Base-by-base conservation (phyloP, 768 basidiomycete genomes). In the Lactarius indigo region DNA sequence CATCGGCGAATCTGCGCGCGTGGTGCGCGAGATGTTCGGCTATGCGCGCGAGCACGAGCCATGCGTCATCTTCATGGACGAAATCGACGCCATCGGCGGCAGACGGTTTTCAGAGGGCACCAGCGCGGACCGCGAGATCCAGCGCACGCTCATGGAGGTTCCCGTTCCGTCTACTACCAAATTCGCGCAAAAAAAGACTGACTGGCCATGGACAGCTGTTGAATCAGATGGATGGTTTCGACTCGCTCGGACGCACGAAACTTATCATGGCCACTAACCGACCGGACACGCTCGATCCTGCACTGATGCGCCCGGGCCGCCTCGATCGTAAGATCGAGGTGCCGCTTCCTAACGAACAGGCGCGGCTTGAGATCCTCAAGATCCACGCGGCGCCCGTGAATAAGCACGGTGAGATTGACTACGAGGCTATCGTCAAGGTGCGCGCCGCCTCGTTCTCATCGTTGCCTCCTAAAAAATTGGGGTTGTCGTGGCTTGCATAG, bases 241-340 rank as follows among this genome's bases (percentile, higher is more conserved):
- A 98, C 78, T 94, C 96, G 18, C 82, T 99, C 33, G 97, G 97
- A 55, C 83, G 82, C 70, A 98, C 96, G 39, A 98, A 98, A 78
- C 85, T 98, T 61, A 99, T 99, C 76, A 98, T 98, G 94, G 97
- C 97, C n/a, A 99, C 97, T 30, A 99, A 98, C 81, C 84, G 97
- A 74, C 97, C 97, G 0, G 97, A 99, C 76, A 98, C 96, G 2
- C 86, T 98, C 39, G 97, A 98, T 78, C 97, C 97, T 17, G 96
- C 96, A 17, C 86, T 99, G 28, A 84, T 99, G 63, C 92, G 96
- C 62, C 96, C 96, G 9, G 97, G 97, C 55, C 90, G 97, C 61
- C 81, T 99, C 47, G 97, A 99, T 77, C 85, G 96, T 56, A 98
- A 98, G 79, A 96, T 99, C 69, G 96, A 98, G 80, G 92, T 99